Evolutionary conservation across 2,329 filamentous ascomycete genomes (phyloP), one percentile per base, ranked within the genome.

Genomic region (Fusarium succisae): DNA sequence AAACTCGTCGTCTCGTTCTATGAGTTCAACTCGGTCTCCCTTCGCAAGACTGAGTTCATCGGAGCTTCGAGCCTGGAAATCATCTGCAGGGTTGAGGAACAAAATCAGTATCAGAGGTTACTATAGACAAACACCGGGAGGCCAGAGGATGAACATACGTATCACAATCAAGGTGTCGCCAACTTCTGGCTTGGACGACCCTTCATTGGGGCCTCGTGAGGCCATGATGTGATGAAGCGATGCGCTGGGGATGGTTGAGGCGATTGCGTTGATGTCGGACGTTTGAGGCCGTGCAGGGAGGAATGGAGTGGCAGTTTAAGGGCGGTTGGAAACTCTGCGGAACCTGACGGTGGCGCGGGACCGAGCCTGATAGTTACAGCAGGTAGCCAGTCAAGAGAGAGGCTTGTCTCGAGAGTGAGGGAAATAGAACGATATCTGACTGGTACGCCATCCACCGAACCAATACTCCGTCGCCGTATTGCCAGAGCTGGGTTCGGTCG

Each of bases 21-120:
- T 90, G 72, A 97, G 85, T 84, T 96, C 92, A 70, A 97, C 92
- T 73, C 93, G 91, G 79, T 96, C 93, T 77, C 93, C 95, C 80
- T 97, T 97, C 63, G 90, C 87, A 75, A 99, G 87, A 77, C 91
- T 97, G 80, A 99, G 88, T 87, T 99, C 96, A 84, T 99, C 96
- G 66, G 94, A 93, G 82, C 95, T 97, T 76, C 96, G 91, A 66
- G 96, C 95, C 77, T 91, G 87, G 82, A 99, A 98, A 84, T 98
- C 95, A 84, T 99, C 94, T 97, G 66, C 50, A 64, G 45, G 45
- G 48, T 48, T 38, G 44, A 47, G 50, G 70, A 60, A 69, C 24
- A 69, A 69, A 43, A 73, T 75, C 32, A 69, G 64, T 56, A 51
- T 54, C 50, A 64, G 38, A 51, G 30, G 38, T 45, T 30, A 24